Percentiles rank a stretch among this genome's conserved stretches.
phyloP scores from a whole-genome alignment of 2,329 filamentous ascomycete genomes.

The Ophiostoma australiae region DNA sequence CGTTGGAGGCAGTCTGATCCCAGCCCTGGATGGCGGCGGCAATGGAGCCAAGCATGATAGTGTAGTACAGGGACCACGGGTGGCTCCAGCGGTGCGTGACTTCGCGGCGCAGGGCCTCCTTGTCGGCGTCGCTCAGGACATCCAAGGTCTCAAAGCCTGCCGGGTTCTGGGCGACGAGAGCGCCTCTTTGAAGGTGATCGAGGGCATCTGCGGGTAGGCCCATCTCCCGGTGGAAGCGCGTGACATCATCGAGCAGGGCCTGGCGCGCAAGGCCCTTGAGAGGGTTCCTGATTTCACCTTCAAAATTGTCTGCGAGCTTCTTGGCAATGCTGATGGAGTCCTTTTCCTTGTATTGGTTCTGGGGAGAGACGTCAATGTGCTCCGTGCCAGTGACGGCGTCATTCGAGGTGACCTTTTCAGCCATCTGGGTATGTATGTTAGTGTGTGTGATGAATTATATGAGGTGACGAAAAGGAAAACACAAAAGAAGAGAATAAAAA shows the following conservation, averaged over 20 bases:
- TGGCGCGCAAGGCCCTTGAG: slow-evolving; percentile 25
- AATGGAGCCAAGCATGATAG: slow-evolving; percentile 63
- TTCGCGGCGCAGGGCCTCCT: slow-evolving; percentile 53
- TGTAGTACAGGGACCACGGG: slow-evolving; percentile 58
- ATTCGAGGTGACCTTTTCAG: slow-evolving; percentile 13
- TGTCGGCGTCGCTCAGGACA: slow-evolving; percentile 34
- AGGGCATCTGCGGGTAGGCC: slow-evolving; percentile 52
- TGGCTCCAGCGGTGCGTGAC: slow-evolving; percentile 60
- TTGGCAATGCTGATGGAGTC: slow-evolving; percentile 11
- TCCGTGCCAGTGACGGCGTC: background rate
- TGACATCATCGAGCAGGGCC: slow-evolving; percentile 26
- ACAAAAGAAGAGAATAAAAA: background rate
- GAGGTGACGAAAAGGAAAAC: background rate
- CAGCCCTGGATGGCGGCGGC: slow-evolving; percentile 66
- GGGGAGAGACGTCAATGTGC: slow-evolving; percentile 5
- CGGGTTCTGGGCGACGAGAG: slow-evolving; percentile 68
- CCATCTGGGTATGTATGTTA: slow-evolving; percentile 15
- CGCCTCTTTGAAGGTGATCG: slow-evolving; percentile 60
- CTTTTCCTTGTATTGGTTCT: background rate
- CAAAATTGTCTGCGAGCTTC: slow-evolving; percentile 22
- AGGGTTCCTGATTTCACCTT: slow-evolving; percentile 27
- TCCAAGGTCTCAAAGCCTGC: slow-evolving; percentile 54
- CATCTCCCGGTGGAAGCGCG: slow-evolving; percentile 36
- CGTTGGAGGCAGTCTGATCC: slow-evolving; percentile 60
- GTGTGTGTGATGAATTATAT: background rate